Evolutionary conservation across 2,329 filamentous ascomycete genomes (phyloP), one percentile per base, ranked within the genome.

Genomic region (Aquanectria penicillioides): DNA sequence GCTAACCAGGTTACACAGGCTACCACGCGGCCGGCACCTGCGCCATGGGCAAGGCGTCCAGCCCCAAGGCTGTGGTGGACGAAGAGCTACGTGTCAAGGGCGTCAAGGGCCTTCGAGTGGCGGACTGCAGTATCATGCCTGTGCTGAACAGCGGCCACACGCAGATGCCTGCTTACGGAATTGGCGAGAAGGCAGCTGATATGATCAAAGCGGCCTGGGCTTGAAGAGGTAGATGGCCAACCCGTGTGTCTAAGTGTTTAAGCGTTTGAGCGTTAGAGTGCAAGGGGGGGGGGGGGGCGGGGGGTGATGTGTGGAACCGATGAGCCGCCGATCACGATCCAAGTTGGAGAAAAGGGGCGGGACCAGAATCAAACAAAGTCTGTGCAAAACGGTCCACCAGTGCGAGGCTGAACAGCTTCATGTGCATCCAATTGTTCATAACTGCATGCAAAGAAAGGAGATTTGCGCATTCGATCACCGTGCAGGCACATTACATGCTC

Each of bases 121-220:
- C 78, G 0, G 83, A 85, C 60, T 80, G 77, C 62, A 82, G 79
- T 65, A 76, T 83, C 20, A 85, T 85, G 81, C 83, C 83, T 2
- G 72, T 71, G 1, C 67, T 86, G 4, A 78, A 84, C 63, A 75
- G 75, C 20, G 84, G 71, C 2, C 71, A 73, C 64, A 84, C 83
- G 0, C 83, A 86, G 64, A 85, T 85, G 82, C 82, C 83, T 4
- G 83, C 83, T 5, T 86, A 85, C 67, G 83, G 81, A 2, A 85
- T 86, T 60, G 83, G 81, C 1, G 83, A 86, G 71, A 83, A 83
- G 64, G 73, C 68, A 10, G 72, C 72, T 7, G 82, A 85, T 65
- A 66, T 85, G 53, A 80, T 85, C 48, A 83, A 81, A 61, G 74
- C 77, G 53, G 38, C 61, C 1, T 70, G 68, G 68, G 55, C 12